These are phyloP conservation scores for Lolium multiflorum DNA, from an alignment of 176 grass and related monocot species.

Conservation along the genomic window DNA sequence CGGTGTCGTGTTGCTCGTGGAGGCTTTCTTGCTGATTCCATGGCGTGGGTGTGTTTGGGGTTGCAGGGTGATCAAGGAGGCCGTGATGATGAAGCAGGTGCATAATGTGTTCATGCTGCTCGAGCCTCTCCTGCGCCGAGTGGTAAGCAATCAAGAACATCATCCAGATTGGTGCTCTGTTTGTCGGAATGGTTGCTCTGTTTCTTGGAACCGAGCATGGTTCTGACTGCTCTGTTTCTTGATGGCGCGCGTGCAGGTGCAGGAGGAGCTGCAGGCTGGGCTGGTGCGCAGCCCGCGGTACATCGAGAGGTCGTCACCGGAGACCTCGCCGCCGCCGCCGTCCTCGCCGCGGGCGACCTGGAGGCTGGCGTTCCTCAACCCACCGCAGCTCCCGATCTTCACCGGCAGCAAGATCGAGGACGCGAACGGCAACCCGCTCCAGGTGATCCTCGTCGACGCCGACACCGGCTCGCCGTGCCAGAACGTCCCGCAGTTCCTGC, in stretches of 20 bases:
- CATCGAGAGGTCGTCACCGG: constrained; percentile 49
- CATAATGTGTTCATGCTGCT: constrained; percentile 50
- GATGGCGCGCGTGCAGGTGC: constrained; percentile 55
- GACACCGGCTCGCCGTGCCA: not conserved
- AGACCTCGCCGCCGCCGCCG: not conserved
- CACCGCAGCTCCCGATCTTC: constrained; percentile 61
- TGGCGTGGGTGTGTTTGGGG: not conserved
- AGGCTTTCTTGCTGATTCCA: constrained; percentile 3
- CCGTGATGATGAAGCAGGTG: constrained; percentile 63
- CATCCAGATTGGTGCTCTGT: not conserved
- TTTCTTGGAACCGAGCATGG: not conserved
- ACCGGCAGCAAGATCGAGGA: constrained; percentile 86
- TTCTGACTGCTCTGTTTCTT: constrained; percentile 36
- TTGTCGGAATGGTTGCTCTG: not conserved
- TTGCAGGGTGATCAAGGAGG: constrained; percentile 79
- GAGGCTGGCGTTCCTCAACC: constrained; percentile 60
- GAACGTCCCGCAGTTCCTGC: constrained; percentile 40
- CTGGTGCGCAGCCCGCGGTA: constrained; percentile 50
- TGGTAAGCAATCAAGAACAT: constrained; percentile 53
- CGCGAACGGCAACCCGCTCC: constrained; percentile 34
- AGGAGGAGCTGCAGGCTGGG: constrained; percentile 79
- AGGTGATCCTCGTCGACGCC: constrained; percentile 60
- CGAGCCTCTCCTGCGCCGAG: constrained; percentile 77
- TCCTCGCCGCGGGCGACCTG: constrained; percentile 21
- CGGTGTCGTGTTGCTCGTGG: not conserved